Evolutionary conservation across 2,329 filamentous ascomycete genomes (phyloP).

Genomic region (Penicillium capsulatum): DNA sequence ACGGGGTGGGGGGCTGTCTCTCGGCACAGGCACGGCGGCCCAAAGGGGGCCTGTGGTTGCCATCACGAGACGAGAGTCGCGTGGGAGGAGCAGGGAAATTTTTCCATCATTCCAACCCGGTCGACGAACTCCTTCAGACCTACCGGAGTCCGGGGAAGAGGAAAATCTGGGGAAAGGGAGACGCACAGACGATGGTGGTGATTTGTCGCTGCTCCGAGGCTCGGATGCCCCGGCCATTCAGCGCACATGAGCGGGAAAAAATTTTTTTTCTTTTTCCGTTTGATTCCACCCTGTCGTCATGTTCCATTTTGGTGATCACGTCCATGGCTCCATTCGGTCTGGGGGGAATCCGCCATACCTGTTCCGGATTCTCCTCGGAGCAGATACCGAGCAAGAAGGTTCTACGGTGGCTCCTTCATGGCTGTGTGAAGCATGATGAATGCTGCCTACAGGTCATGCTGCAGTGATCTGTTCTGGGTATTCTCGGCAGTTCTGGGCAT

Average conservation of each 20-base stretch:
- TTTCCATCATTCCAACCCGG: too few species aligned
- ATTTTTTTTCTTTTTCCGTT: constrained; percentile 2
- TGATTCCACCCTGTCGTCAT: constrained; percentile 1
- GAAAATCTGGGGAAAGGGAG: constrained; percentile 26
- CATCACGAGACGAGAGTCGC: too few species aligned
- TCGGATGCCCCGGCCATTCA: constrained; percentile 20
- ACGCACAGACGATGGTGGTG: constrained; percentile 3
- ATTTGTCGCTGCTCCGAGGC: constrained; percentile 13
- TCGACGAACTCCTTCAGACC: not conserved
- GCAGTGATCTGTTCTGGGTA: not conserved
- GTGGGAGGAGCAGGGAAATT: too few species aligned
- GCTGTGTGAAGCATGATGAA: not conserved
- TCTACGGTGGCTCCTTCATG: too few species aligned
- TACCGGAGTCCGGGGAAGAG: constrained; percentile 21
- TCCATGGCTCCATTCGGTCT: too few species aligned
- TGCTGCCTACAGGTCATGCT: not conserved
- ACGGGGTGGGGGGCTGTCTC: too few species aligned
- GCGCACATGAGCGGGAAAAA: constrained; percentile 10
- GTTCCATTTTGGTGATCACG: constrained; percentile 3
- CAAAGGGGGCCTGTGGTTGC: too few species aligned
- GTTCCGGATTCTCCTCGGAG: too few species aligned
- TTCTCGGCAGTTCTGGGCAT: constrained; percentile 12
- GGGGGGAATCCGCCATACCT: too few species aligned
- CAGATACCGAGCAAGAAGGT: too few species aligned
- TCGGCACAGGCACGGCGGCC: too few species aligned